Conservation (phyloP, 768 basidiomycete species). For the Pleurotus tuber-regium region DNA sequence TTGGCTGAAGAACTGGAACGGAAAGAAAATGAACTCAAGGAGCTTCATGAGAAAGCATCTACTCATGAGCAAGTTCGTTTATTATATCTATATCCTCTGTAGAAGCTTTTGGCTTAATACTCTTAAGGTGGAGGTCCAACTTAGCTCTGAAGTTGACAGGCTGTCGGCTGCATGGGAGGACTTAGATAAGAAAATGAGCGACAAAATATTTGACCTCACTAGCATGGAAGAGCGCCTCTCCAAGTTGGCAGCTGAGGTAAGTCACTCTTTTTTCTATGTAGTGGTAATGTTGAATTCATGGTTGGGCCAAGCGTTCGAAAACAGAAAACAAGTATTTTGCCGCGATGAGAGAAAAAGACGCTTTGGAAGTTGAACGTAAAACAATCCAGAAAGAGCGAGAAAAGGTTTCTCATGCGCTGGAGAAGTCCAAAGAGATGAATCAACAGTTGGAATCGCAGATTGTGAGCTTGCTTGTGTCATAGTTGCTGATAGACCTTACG, state of each 20-base stretch:
- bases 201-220: constrained; percentile 82
- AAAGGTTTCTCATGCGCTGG: constrained; percentile 54
- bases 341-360: constrained; percentile 87
- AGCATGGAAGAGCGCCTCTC: constrained; percentile 69
- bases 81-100: neutral
- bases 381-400: constrained; percentile 47
- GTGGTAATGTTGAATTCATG: too few relatives aligned
- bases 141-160: constrained; percentile 84
- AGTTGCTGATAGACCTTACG: neutral
- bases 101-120: neutral
- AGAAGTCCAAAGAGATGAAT: constrained; percentile 30
- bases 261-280: too few relatives aligned
- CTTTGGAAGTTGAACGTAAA: constrained; percentile 74
- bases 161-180: constrained; percentile 86
- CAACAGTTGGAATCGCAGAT: neutral
- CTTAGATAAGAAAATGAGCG: constrained; percentile 76
- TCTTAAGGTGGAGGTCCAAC: constrained; percentile 62
- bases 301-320: constrained; percentile 85
- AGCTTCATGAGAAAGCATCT: constrained; percentile 57
- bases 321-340: constrained; percentile 94
- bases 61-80: constrained; percentile 62
- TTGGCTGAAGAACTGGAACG: constrained; percentile 55
- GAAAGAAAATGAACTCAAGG: constrained; percentile 68
- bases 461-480: too few relatives aligned
- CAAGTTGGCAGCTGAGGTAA: constrained; percentile 64